Evolutionary conservation across 805 yeast species (phyloP).

Genomic region (Ogataea dorogensis): DNA sequence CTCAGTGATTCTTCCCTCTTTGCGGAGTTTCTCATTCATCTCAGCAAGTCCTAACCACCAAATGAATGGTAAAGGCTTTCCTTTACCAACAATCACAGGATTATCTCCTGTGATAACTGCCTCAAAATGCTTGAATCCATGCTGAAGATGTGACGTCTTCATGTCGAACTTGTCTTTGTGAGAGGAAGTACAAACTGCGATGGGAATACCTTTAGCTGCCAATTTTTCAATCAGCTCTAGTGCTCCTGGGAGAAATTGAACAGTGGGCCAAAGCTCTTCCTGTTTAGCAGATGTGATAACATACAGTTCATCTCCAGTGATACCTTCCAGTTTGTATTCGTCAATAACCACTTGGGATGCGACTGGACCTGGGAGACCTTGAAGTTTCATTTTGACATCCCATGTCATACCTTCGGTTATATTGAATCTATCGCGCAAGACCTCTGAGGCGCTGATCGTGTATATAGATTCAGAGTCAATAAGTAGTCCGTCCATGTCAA

Average conservation of each 20-base stretch:
- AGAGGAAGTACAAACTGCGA: slow-evolving; percentile 91
- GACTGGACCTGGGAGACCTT: slow-evolving; percentile 86
- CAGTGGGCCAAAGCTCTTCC: slow-evolving; percentile 55
- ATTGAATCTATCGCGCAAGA: slow-evolving; percentile 58
- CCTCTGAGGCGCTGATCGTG: slow-evolving; percentile 70
- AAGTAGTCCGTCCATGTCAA: slow-evolving; percentile 93
- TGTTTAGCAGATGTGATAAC: slow-evolving; percentile 53
- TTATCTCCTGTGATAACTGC: slow-evolving; percentile 86
- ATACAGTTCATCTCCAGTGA: slow-evolving; percentile 63
- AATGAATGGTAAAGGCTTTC: slow-evolving; percentile 93
- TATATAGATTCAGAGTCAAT: slow-evolving; percentile 91
- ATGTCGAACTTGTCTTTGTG: slow-evolving; percentile 54
- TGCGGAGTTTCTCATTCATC: slow-evolving; percentile 53
- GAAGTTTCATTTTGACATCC: slow-evolving; percentile 84
- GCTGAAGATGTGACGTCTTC: slow-evolving; percentile 68
- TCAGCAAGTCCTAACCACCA: slow-evolving; percentile 79
- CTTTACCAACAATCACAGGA: slow-evolving; percentile 73
- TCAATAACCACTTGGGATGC: slow-evolving; percentile 66
- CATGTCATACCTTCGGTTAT: slow-evolving; percentile 72
- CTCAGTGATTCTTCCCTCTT: slow-evolving; percentile 35
- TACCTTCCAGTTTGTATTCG: slow-evolving; percentile 60
- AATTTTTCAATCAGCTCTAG: slow-evolving; percentile 59
- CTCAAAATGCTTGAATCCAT: slow-evolving; percentile 60
- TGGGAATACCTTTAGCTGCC: slow-evolving; percentile 56
- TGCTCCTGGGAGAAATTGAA: slow-evolving; percentile 83